phyloP scores from a whole-genome alignment of 495 filamentous ascomycete species.

The Aspergillus olivimuriae region DNA sequence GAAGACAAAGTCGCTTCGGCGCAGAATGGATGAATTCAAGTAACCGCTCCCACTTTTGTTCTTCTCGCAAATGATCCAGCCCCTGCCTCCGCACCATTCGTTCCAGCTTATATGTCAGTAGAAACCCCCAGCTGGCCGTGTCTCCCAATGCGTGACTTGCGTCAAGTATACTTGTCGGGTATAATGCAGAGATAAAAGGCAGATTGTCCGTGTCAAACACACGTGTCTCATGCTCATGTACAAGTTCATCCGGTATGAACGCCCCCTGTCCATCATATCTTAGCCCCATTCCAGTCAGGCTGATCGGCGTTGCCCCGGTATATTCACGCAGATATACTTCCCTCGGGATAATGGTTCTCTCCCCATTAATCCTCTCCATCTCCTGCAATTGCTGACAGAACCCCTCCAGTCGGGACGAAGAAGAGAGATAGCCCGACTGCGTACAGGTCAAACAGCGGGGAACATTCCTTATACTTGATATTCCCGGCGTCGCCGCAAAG shows the following conservation, averaged over 20 bases:
- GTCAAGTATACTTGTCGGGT: conserved; percentile 8
- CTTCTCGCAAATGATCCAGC: conserved; percentile 6
- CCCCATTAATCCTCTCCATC: conserved; percentile 7
- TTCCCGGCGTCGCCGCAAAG: conserved; percentile 19
- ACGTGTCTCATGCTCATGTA: conserved; percentile 15
- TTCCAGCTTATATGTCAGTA: conserved; percentile 15
- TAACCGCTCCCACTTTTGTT: conserved; percentile 11
- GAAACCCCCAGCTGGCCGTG: conserved; percentile 12
- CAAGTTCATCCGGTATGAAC: conserved; percentile 9
- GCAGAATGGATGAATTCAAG: conserved; percentile 14
- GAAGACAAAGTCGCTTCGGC: conserved; percentile 10
- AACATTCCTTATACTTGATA: conserved; percentile 10
- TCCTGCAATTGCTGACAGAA: conserved; percentile 11
- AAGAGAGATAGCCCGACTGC: conserved; percentile 8
- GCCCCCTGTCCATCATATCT: conserved; percentile 6
- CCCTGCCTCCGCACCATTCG: conserved; percentile 5
- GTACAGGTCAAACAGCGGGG: conserved; percentile 1
- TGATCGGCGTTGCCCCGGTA: conserved; percentile 16
- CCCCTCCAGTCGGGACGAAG: conserved; percentile 2
- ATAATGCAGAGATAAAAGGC: conserved; percentile 13
- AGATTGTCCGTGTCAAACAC: conserved; percentile 13
- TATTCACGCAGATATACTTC: conserved; percentile 19
- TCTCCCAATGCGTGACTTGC: conserved; percentile 15
- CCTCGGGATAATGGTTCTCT: conserved; percentile 5
- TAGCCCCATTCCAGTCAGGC: conserved; percentile 11